A percentile compares a stretch with the other conserved stretches of the same genome.
Conservation (phyloP, 2,329 filamentous ascomycete genomes). For the Apiospora phragmitis region DNA sequence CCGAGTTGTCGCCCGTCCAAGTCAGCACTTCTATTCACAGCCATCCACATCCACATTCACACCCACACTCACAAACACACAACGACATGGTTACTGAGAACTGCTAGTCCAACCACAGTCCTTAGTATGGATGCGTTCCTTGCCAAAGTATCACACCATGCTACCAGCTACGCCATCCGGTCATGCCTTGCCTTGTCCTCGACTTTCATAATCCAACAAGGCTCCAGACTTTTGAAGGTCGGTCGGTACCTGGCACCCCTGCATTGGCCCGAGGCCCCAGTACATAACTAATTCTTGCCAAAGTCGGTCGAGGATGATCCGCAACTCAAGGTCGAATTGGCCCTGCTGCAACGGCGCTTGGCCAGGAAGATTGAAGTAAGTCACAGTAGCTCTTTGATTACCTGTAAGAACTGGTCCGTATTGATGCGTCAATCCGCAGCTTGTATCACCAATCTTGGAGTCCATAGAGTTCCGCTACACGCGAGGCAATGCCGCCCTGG, state of each 20-base stretch:
- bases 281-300: not conserved
- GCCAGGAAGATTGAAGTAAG: conserved; percentile 81
- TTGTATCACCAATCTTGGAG: conserved; percentile 33
- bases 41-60: not conserved
- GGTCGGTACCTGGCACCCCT: conserved; percentile 31
- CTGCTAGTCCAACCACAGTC: conserved; percentile 6
- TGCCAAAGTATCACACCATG: conserved; percentile 60
- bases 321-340: conserved; percentile 68
- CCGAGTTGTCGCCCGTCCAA: not conserved
- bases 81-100: not conserved
- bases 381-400: conserved; percentile 13
- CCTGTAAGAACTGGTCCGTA: not conserved
- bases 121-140: conserved; percentile 68
- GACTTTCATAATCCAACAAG: conserved; percentile 81
- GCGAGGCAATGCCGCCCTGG: conserved; percentile 62
- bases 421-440: conserved; percentile 17
- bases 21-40: not conserved
- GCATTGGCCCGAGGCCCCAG: not conserved
- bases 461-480: conserved; percentile 43
- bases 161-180: conserved; percentile 88
- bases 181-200: conserved; percentile 86
- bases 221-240: conserved; percentile 69
- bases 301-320: conserved; percentile 69
- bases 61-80: too few relatives aligned
- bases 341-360: conserved; percentile 69